These are phyloP conservation scores for Canariomyces notabilis DNA, from an alignment of 2,329 filamentous ascomycete genomes.

Conservation along the genomic window DNA sequence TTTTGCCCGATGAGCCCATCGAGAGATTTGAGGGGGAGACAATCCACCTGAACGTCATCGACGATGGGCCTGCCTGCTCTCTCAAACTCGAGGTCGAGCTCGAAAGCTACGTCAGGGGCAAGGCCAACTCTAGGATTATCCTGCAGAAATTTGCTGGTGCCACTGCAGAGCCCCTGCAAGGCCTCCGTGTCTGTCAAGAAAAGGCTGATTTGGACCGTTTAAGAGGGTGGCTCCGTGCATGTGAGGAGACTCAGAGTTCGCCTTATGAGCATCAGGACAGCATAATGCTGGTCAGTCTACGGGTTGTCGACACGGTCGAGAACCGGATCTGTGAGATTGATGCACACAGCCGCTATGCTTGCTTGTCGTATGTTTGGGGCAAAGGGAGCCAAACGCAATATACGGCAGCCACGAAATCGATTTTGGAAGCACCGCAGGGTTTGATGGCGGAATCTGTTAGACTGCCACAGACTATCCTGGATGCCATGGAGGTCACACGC, in stretches of 20 bases:
- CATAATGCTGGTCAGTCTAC: not conserved
- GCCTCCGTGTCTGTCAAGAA: slow-evolving; percentile 3
- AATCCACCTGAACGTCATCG: slow-evolving; percentile 7
- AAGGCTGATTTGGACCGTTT: slow-evolving; percentile 8
- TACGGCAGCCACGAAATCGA: slow-evolving; percentile 1
- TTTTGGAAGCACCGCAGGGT: slow-evolving; percentile 6
- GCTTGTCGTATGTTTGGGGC: slow-evolving; percentile 16
- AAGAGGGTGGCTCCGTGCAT: slow-evolving; percentile 6
- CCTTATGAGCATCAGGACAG: not conserved
- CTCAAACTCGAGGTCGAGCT: slow-evolving; percentile 12
- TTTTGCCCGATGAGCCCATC: not conserved
- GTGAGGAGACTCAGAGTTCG: slow-evolving; percentile 2
- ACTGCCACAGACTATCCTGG: slow-evolving; percentile 6
- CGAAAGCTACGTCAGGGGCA: not conserved
- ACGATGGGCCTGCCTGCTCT: slow-evolving; percentile 8
- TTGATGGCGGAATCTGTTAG: not conserved
- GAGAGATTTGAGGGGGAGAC: not conserved
- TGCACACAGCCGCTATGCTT: slow-evolving; percentile 7
- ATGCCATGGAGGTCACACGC: slow-evolving; percentile 9
- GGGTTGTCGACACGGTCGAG: slow-evolving; percentile 11
- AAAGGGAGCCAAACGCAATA: slow-evolving; percentile 2
- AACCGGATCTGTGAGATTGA: slow-evolving; percentile 1
- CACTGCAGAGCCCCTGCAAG: slow-evolving; percentile 6
- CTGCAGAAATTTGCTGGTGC: slow-evolving; percentile 1
- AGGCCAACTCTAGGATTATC: not conserved